Evolutionary conservation across 805 yeast genomes (phyloP), one percentile per base, ranked within the genome.

Genomic region (Pichia occidentalis): DNA sequence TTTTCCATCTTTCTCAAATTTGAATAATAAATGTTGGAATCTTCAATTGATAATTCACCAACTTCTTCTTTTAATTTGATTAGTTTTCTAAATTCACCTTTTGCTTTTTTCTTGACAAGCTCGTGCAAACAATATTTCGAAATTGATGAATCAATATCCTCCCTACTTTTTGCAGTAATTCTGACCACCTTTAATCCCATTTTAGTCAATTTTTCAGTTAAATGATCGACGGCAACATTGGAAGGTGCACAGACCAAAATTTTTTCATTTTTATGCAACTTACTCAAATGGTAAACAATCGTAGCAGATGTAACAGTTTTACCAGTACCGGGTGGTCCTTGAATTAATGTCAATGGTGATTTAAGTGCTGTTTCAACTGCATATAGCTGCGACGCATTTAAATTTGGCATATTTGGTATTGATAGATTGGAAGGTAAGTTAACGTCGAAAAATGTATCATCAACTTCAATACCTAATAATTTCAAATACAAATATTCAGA

Each of bases 271-370:
- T 37, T 36, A 49, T 73, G 75, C 43, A 78, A 53, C 42, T 75
- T 73, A 3, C 77, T 68, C 37, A 86, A 63, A 51, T 85, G 95
- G 49, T 84, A 80, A 22, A 87, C 74, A 41, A 88, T 84, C 0
- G 95, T 80, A 2, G 95, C 90, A 0, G 95, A 85, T 0, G 95
- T 87, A 12, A 85, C 94, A 1, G 97, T 88, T 55, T 88, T 88
- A 56, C 97, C 97, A 0, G 97, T 88, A 46, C 95, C 95, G 4
- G 97, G 97, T 8, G 97, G 97, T 13, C 97, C 97, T 58, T 88
- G 96, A 45, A 86, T 85, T 47, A 86, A 67, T 5, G 92, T 74
- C 30, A 87, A 64, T 2, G 95, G 95, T 47, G 76, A 67, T 50
- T 71, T 72, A 41, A 86, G 58, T 0, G 80, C 95, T 9, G 70